A percentile compares a stretch with the other conserved stretches of the same genome.
phyloP scores from a whole-genome alignment of 192 early-diverging fungal species.

The Entrophospora sp. region DNA sequence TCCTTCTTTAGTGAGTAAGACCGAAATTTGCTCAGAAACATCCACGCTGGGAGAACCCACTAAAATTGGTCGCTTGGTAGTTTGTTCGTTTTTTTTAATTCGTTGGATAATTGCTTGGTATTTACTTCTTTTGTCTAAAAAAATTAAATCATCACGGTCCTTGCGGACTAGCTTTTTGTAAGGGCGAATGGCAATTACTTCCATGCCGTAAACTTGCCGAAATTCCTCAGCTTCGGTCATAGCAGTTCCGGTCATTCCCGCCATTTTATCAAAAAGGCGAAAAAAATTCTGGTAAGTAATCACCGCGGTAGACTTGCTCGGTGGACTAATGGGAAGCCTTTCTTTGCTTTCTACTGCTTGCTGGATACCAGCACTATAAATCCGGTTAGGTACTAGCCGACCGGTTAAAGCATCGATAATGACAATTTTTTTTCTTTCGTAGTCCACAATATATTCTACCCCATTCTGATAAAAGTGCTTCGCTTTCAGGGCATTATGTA shows the following conservation, averaged over 20 bases:
- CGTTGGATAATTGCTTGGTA: not conserved
- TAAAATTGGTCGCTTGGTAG: not conserved
- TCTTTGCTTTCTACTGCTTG: not conserved
- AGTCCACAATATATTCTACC: not conserved
- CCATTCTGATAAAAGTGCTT: slow-evolving; percentile 1
- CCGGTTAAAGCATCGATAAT: not conserved
- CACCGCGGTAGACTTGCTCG: not conserved
- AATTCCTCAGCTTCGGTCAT: not conserved
- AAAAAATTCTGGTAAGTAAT: slow-evolving; percentile 6
- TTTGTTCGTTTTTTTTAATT: slow-evolving; percentile 5
- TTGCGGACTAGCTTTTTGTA: not conserved
- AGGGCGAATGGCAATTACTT: not conserved
- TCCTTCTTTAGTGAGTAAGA: not conserved
- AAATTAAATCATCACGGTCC: slow-evolving; percentile 4
- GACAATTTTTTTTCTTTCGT: not conserved
- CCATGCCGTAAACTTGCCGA: slow-evolving; percentile 4
- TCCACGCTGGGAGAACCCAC: not conserved
- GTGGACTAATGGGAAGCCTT: not conserved
- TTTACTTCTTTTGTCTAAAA: not conserved
- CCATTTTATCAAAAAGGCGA: not conserved
- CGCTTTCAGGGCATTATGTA: not conserved
- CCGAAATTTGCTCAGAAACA: not conserved
- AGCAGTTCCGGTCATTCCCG: slow-evolving; percentile 1
- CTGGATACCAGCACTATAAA: not conserved
- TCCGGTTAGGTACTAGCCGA: not conserved